Base-by-base conservation (phyloP, 768 basidiomycete species). In the Epithele typhae region DNA sequence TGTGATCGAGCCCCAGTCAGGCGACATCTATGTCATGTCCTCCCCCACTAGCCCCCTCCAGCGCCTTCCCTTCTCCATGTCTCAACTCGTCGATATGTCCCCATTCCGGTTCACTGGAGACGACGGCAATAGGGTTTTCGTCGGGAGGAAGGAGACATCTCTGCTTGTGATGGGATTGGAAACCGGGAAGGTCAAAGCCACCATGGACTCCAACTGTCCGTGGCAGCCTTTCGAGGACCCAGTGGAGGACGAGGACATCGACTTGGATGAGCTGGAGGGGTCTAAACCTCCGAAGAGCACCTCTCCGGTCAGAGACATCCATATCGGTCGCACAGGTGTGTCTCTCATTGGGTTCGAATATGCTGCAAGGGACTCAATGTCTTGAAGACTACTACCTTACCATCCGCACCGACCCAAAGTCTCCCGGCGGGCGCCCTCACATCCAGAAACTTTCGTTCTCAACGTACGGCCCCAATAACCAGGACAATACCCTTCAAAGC, bases 1-100 rank as follows among this genome's bases (percentile, higher is more conserved):
- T 67, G 84, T 97, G 50, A 88, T 97, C 43, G 95, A 97, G 60
- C 95, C 95, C 0, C 88, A 93, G 71, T 85, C 88, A 4, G 95
- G 95, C 6, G 87, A 92, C 59, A 89, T 98, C 54, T 98, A 88
- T 64, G 81, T 96, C 49, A 83, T 91, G 69, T 68, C 81, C 5
- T 76, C 79, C 0, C 81, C 83, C 1, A 73, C 74, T 12, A 77
- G 76, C 40, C 79, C 85, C 2, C 75, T 97, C 34, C 84, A 92
- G 58, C 89, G 87, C 39, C 85, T 99, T 52, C 92, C 93, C 1
- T 79, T 96, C 53, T 83, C 92, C 40, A 91, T 98, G 79, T 72
- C 90, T 2, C 88, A 97, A 62, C 78, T 99, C 53, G 92, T 97
- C 58, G 89, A 95, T 54, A 70, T 90, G 64, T 92, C 80, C 1